Conservation (phyloP, 1,284 basidiomycete genomes). For the Tausonia pullulans region DNA sequence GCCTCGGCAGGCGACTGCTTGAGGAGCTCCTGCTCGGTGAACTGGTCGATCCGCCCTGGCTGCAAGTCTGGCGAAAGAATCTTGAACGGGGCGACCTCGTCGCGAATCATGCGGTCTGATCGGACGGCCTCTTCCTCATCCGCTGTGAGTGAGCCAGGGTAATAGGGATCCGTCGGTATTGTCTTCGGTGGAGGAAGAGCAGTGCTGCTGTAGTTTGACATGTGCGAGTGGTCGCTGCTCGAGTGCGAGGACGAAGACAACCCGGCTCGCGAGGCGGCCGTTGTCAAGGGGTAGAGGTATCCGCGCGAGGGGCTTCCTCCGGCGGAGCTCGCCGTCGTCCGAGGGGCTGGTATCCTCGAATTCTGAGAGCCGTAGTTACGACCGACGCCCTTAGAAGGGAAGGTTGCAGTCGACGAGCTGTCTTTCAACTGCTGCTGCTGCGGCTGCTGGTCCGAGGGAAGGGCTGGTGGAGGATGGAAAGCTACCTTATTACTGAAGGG, state of each 20-base stretch:
- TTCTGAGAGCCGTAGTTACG: no score
- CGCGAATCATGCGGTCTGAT: constrained; percentile 1
- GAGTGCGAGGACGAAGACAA: not conserved
- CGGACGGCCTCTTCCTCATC: constrained; percentile 1
- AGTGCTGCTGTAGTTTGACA: not conserved
- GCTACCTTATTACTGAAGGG: no score
- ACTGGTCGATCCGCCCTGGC: constrained; percentile 1
- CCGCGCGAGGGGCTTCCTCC: not conserved
- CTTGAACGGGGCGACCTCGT: constrained; percentile 8
- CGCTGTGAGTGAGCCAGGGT: no score
- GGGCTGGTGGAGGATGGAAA: no score
- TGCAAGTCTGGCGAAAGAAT: not conserved
- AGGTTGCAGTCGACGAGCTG: no score
- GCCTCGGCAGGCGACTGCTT: not conserved
- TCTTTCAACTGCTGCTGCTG: no score
- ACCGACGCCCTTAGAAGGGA: no score
- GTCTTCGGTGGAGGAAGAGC: not conserved
- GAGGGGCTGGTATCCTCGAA: no score
- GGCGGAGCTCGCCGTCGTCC: no score
- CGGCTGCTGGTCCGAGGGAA: no score
- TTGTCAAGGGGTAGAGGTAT: not conserved
- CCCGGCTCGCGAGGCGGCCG: not conserved
- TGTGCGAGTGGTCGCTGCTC: not conserved
- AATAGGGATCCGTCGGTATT: not conserved
- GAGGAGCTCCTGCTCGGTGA: constrained; percentile 1